Conservation (phyloP, 176 grass and related monocot species). For the Lolium rigidum region DNA sequence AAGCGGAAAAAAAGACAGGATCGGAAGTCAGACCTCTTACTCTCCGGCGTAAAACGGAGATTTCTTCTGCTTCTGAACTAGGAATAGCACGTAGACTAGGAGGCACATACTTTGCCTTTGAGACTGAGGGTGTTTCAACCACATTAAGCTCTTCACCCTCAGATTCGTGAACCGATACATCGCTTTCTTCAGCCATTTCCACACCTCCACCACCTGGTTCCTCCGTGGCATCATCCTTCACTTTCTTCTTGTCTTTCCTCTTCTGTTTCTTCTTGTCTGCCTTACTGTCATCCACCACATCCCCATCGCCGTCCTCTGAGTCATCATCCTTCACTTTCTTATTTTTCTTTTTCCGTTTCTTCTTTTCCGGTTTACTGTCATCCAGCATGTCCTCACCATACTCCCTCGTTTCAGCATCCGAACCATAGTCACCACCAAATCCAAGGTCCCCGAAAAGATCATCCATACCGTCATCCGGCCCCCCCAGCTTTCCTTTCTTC, state of each 20-base stretch:
- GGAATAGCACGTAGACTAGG: constrained; percentile 55
- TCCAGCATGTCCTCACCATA: constrained; percentile 27
- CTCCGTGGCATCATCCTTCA: constrained; percentile 44
- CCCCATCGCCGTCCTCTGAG: background rate
- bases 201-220: constrained; percentile 25
- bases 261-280: constrained; percentile 50
- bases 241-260: constrained; percentile 58
- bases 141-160: constrained; percentile 41
- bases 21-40: constrained; percentile 62
- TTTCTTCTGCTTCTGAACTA: constrained; percentile 78
- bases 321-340: constrained; percentile 51
- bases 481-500: constrained; percentile 79
- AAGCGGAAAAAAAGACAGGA: constrained; percentile 11
- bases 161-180: constrained; percentile 14
- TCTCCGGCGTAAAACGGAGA: constrained; percentile 59
- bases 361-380: constrained; percentile 40
- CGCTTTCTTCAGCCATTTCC: constrained; percentile 43
- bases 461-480: constrained; percentile 78
- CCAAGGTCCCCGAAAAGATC: constrained; percentile 58
- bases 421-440: constrained; percentile 45
- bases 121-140: constrained; percentile 36
- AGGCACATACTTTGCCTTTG: constrained; percentile 73
- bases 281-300: background rate
- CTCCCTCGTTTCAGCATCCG: constrained; percentile 35
- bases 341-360: constrained; percentile 53